phyloP scores from a whole-genome alignment of 345 rosid species.

The Sisymbrium altissimum region DNA sequence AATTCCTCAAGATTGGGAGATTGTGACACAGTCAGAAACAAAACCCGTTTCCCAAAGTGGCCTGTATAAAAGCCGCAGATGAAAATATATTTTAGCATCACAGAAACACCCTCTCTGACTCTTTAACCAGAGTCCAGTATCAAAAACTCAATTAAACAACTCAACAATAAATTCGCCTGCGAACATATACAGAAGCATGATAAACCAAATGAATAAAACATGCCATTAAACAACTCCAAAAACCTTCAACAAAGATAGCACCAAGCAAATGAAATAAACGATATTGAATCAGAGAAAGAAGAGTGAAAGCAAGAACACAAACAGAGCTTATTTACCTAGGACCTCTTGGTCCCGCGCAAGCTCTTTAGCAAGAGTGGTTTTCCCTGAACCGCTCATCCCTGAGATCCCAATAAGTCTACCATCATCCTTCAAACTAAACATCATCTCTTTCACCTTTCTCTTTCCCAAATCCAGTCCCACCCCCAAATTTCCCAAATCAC shows the following conservation, averaged over 20 bases:
- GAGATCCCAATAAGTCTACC: constrained; percentile 53
- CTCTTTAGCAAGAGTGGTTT: constrained; percentile 63
- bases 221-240: not conserved
- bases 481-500: constrained; percentile 34
- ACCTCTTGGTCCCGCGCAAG: constrained; percentile 56
- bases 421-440: constrained; percentile 34
- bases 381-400: constrained; percentile 60
- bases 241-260: not conserved
- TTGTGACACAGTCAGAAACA: constrained; percentile 75
- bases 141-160: not conserved
- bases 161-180: not conserved
- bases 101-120: not conserved
- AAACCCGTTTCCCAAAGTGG: constrained; percentile 41
- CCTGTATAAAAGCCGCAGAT: constrained; percentile 35
- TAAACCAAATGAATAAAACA: not conserved
- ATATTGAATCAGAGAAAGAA: not conserved
- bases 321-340: constrained; percentile 42
- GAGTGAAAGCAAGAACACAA: not conserved
- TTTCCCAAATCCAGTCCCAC: constrained; percentile 56
- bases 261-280: not conserved
- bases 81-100: not conserved
- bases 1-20: constrained; percentile 68
- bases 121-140: not conserved
- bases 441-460: constrained; percentile 69
- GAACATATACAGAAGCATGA: not conserved